phyloP scores from a whole-genome alignment of 371 early-diverging fungal species.

The Zychaea mexicana region DNA sequence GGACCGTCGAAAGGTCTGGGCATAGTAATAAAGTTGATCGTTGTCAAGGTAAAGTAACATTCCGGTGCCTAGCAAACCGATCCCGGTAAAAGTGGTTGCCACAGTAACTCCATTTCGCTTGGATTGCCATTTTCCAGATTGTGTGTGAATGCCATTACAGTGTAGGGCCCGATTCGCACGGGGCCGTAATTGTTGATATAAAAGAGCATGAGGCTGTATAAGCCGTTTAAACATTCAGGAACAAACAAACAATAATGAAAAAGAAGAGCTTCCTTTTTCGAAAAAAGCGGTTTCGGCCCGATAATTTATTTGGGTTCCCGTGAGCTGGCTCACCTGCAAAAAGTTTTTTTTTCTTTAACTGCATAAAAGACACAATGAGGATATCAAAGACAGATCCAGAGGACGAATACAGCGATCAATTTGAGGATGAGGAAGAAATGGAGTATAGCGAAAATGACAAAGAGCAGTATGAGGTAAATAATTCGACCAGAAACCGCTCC shows the following conservation, averaged over 20 bases:
- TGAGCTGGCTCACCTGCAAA: no score
- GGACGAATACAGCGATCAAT: constrained; percentile 18
- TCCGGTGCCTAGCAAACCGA: neutral
- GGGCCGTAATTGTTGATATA: neutral
- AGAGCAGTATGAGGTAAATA: constrained; percentile 11
- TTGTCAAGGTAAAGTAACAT: neutral
- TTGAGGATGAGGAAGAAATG: constrained; percentile 14
- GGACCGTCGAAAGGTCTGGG: neutral
- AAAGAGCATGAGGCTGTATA: neutral
- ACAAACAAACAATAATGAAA: neutral
- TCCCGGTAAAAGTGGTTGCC: neutral
- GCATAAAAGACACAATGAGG: neutral
- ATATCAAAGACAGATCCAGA: constrained; percentile 17
- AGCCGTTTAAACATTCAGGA: constrained; percentile 1
- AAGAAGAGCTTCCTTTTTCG: neutral
- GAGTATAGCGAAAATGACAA: constrained; percentile 19
- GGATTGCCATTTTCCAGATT: neutral
- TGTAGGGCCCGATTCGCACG: neutral
- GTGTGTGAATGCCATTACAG: neutral
- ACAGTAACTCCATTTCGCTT: neutral
- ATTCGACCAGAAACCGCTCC: no score
- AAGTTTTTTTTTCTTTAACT: neutral
- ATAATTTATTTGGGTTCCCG: neutral
- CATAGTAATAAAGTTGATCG: neutral
- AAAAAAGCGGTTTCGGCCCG: neutral